These are phyloP conservation scores for Oryza rufipogon DNA, from an alignment of 176 grass and related monocot genomes.

Conservation along the genomic window DNA sequence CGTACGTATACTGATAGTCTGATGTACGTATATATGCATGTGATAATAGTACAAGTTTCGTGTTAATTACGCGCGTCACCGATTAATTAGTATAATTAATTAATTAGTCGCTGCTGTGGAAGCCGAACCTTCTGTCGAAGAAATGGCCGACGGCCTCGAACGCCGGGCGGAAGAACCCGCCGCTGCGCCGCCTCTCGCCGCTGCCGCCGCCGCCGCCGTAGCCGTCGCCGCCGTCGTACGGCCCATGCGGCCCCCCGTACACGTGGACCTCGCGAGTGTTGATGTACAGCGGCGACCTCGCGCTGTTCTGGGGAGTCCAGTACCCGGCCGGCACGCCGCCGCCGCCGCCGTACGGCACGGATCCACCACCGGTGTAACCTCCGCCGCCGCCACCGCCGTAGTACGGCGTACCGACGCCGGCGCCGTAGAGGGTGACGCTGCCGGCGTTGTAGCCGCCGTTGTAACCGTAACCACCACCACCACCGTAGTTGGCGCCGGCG, in stretches of 20 bases:
- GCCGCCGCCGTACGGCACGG: background rate
- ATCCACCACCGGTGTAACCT: background rate
- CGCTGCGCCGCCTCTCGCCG: background rate
- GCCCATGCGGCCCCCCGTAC: background rate
- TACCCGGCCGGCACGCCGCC: background rate
- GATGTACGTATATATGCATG: background rate
- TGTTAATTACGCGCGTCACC: background rate
- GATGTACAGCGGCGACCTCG: slow-evolving; percentile 43
- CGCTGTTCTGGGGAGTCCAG: slow-evolving; percentile 21
- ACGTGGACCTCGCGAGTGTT: slow-evolving; percentile 46
- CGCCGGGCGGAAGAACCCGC: slow-evolving; percentile 49
- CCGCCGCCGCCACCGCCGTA: background rate
- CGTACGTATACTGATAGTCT: too few relatives aligned
- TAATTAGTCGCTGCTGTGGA: slow-evolving; percentile 22
- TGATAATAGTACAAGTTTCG: background rate
- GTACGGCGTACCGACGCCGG: background rate
- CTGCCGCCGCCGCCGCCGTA: too few relatives aligned
- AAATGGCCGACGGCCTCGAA: slow-evolving; percentile 49
- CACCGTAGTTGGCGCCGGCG: background rate
- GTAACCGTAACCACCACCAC: background rate
- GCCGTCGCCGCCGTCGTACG: background rate
- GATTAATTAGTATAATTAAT: too few relatives aligned
- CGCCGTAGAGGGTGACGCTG: background rate
- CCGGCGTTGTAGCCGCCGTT: slow-evolving; percentile 16
- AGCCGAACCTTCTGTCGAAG: slow-evolving; percentile 42